Evolutionary conservation across 2,329 filamentous ascomycete species (phyloP).

Genomic region (Aspergillus flavus): DNA sequence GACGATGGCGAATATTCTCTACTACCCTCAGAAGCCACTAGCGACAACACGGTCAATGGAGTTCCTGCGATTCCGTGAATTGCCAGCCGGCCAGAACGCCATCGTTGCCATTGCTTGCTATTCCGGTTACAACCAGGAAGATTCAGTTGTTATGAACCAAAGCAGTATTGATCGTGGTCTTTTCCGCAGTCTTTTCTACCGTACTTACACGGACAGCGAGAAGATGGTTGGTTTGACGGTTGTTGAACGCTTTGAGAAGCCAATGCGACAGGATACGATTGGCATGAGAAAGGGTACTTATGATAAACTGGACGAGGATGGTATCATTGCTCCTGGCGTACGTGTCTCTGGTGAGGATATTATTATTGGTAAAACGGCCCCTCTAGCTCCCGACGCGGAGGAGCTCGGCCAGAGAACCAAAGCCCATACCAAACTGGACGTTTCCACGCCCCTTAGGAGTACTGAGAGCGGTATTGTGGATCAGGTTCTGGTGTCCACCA

Average conservation of each 20-base stretch:
- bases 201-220: slow-evolving; percentile 95
- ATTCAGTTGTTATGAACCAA: slow-evolving; percentile 99
- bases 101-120: slow-evolving; percentile 98
- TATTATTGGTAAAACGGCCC: slow-evolving; percentile 98
- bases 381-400: slow-evolving; percentile 87
- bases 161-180: slow-evolving; percentile 97
- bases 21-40: slow-evolving; percentile 97
- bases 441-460: slow-evolving; percentile 89
- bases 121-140: slow-evolving; percentile 99
- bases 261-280: slow-evolving; percentile 82
- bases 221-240: slow-evolving; percentile 94
- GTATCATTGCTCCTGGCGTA: slow-evolving; percentile 89
- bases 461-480: slow-evolving; percentile 98
- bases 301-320: slow-evolving; percentile 96
- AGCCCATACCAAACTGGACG: slow-evolving; percentile 88
- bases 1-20: slow-evolving; percentile 98
- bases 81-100: slow-evolving; percentile 95
- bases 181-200: slow-evolving; percentile 97
- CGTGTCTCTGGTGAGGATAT: slow-evolving; percentile 97
- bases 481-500: slow-evolving; percentile 89
- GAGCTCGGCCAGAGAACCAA: slow-evolving; percentile 91
- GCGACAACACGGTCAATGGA: slow-evolving; percentile 98
- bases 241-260: slow-evolving; percentile 94
- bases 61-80: slow-evolving; percentile 94
- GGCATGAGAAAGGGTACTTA: slow-evolving; percentile 94